Evolutionary conservation across 1,284 basidiomycete genomes (phyloP), one percentile per base, ranked within the genome.

Genomic region (Irpex sp.): DNA sequence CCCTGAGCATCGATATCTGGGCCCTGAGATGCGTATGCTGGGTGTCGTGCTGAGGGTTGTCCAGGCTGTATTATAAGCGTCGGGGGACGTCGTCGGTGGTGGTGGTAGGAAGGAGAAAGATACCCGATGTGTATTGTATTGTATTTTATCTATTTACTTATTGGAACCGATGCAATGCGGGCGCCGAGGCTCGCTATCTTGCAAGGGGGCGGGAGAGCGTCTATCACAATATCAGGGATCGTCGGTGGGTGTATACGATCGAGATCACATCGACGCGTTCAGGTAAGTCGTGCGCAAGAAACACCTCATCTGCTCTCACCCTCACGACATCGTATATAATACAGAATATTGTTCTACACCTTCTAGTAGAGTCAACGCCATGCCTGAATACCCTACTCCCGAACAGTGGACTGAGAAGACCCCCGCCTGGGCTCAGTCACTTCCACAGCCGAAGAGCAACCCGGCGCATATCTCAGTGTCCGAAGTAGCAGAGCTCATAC

Each of bases 1-100:
- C 88, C 89, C 1, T 75, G 63, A 70, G 34, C 15, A n/a, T 19
- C 2, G 57, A 34, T 34, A 34, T 34, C 31, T 34, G 31, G 31
- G 31, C 31, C 31, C 31, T 34, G 31, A 34, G 31, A 34, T 34
- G 26, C 3, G 26, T 26, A 26, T 26, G 31, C 31, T 34, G 31
- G 31, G 31, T 6, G 31, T 34, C 31, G 31, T 34, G 31, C 31
- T 6, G 31, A 34, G 52, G 11, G 47, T 3, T 60, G 21, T 11
- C 2, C 47, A 17, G 48, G 13, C 34, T 7, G 21, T 31, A 15
- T 19, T 7, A 13, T 11, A 17, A 36, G 54, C 54, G 26, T 37
- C 31, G 26, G 26, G 31, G 51, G 13, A 6, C 31, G 31, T 34
- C 31, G 31, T 11, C 5, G 51, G 19, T 52, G 51, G 51, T 52